phyloP scores from a whole-genome alignment of 805 yeast genomes.

The Metschnikowia similis region DNA sequence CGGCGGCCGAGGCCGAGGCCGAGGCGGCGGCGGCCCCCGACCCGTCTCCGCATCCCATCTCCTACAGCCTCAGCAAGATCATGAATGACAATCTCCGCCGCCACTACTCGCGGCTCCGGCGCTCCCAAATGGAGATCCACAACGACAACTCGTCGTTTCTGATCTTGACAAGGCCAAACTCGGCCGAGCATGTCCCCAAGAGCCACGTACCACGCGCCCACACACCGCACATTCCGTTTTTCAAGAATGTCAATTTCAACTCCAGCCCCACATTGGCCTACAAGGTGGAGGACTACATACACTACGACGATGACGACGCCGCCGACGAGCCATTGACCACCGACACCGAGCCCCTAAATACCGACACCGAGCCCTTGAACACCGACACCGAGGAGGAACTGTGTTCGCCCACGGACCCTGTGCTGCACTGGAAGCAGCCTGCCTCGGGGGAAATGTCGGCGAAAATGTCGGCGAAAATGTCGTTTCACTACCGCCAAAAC shows the following conservation, averaged over 20 bases:
- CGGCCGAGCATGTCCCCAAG: neutral
- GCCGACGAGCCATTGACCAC: conserved; percentile 7
- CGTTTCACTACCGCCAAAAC: conserved; percentile 35
- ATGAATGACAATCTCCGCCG: conserved; percentile 36
- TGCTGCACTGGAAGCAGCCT: neutral
- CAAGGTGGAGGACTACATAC: conserved; percentile 32
- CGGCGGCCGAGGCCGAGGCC: neutral
- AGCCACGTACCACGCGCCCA: conserved; percentile 6
- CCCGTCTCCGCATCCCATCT: conserved; percentile 10
- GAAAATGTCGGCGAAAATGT: conserved; percentile 26
- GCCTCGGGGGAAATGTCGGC: conserved; percentile 5
- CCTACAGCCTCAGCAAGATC: conserved; percentile 34
- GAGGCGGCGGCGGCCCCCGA: neutral
- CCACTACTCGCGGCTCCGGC: conserved; percentile 25
- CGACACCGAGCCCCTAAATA: conserved; percentile 8
- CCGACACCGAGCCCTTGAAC: conserved; percentile 10
- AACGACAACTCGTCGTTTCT: conserved; percentile 33
- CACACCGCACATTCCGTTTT: conserved; percentile 29
- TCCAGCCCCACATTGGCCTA: conserved; percentile 23
- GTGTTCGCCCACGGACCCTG: conserved; percentile 9
- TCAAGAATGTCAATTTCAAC: conserved; percentile 34
- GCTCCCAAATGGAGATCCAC: conserved; percentile 30
- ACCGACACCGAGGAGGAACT: conserved; percentile 17
- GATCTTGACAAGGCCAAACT: conserved; percentile 17
- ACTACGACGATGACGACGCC: conserved; percentile 26